These are phyloP conservation scores for Ambrosiella cleistominuta DNA, from an alignment of 2,329 filamentous ascomycete genomes.

Conservation along the genomic window DNA sequence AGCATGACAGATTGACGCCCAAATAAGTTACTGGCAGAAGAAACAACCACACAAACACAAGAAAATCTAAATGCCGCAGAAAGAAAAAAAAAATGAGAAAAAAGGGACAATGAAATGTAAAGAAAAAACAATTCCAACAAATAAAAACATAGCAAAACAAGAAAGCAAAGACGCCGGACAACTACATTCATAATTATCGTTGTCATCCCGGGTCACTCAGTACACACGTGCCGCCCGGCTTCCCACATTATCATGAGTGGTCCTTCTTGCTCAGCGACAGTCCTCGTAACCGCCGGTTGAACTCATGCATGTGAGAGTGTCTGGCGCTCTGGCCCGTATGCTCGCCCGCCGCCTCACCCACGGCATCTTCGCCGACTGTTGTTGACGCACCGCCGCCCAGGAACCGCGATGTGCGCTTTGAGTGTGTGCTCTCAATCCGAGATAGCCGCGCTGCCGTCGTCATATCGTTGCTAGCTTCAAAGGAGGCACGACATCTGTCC, in stretches of 20 bases:
- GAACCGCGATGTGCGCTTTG: slow-evolving; percentile 14
- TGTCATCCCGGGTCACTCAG: no score
- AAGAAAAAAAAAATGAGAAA: slow-evolving; percentile 17
- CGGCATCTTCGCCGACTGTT: not conserved
- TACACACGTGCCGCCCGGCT: no score
- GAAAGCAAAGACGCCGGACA: slow-evolving; percentile 11
- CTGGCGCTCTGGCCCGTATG: not conserved
- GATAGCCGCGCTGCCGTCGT: slow-evolving; percentile 75
- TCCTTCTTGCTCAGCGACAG: slow-evolving; percentile 28
- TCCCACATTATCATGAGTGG: slow-evolving; percentile 3
- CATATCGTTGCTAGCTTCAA: slow-evolving; percentile 77
- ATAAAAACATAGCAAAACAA: slow-evolving; percentile 17
- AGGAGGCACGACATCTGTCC: slow-evolving; percentile 68
- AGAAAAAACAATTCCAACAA: slow-evolving; percentile 13
- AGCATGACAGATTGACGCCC: no score
- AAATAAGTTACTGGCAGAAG: no score
- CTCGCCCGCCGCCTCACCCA: not conserved
- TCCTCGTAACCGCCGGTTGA: slow-evolving; percentile 25
- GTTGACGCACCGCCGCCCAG: slow-evolving; percentile 10
- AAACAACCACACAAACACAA: no score
- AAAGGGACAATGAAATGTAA: slow-evolving; percentile 13
- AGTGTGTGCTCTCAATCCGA: slow-evolving; percentile 60
- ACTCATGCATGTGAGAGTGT: slow-evolving; percentile 10
- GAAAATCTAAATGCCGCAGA: slow-evolving; percentile 18
- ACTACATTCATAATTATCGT: no score